phyloP scores from a whole-genome alignment of 2,329 filamentous ascomycete species.

The Fusarium paranaense region DNA sequence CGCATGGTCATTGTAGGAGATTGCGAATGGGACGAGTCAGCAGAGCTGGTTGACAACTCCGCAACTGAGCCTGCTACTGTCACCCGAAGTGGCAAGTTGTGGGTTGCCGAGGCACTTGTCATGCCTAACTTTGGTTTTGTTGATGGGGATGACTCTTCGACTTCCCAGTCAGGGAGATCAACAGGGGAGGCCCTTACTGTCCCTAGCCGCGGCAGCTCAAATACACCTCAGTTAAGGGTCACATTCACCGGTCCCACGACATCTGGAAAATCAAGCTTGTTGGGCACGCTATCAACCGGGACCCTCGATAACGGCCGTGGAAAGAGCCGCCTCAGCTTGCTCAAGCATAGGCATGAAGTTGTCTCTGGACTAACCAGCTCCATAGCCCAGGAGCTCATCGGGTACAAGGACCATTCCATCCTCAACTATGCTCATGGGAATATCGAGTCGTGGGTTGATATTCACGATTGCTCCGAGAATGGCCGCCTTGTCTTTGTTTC shows the following conservation, averaged over 20 bases:
- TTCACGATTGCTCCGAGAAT: slow-evolving; percentile 80
- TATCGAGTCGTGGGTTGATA: slow-evolving; percentile 93
- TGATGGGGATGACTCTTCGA: slow-evolving; percentile 11
- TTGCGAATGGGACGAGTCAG: slow-evolving; percentile 76
- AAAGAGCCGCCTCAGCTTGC: slow-evolving; percentile 85
- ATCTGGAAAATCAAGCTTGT: slow-evolving; percentile 90
- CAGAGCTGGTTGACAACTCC: slow-evolving; percentile 45
- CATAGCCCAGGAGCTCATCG: slow-evolving; percentile 91
- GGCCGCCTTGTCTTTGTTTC: slow-evolving; percentile 88
- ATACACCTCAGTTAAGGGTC: slow-evolving; percentile 81
- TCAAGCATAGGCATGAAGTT: slow-evolving; percentile 95
- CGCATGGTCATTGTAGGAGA: slow-evolving; percentile 87
- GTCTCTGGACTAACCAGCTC: slow-evolving; percentile 93
- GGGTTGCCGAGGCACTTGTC: slow-evolving; percentile 92
- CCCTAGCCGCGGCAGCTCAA: slow-evolving; percentile 60
- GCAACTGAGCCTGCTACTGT: slow-evolving; percentile 36
- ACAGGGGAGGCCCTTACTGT: slow-evolving; percentile 29
- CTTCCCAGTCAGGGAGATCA: slow-evolving; percentile 1
- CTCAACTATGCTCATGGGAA: slow-evolving; percentile 90
- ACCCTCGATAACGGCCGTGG: slow-evolving; percentile 92
- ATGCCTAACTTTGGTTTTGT: slow-evolving; percentile 72
- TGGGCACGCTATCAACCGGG: slow-evolving; percentile 90
- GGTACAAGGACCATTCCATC: slow-evolving; percentile 73
- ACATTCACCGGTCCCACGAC: slow-evolving; percentile 90
- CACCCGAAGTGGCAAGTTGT: slow-evolving; percentile 67